Base-by-base conservation (phyloP, 257 asterid species). In the Linaria vulgaris region DNA sequence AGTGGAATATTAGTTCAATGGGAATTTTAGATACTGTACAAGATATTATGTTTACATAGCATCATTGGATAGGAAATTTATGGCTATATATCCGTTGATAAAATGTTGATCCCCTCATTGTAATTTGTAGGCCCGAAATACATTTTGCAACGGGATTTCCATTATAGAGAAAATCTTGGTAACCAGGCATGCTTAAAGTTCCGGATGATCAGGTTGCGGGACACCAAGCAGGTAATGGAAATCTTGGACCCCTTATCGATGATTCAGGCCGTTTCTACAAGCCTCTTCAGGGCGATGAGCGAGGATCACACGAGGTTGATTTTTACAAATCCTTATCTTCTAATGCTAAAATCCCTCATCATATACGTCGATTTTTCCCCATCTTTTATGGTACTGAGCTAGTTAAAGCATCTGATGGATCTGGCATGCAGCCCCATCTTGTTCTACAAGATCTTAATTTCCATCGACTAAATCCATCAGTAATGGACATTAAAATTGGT, bases 151-250 rank as follows among this genome's bases (percentile, higher is more conserved):
- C 39, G 27, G n/a, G 44, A 43, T 27, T 39, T 30, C 12, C 22
- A n/a, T 56, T 50, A 21, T 16, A 1, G 43, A 30, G 9, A 22
- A 54, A 66, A 39, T 58, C 25, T 17, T 53, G 20, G 25, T 34
- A 64, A 52, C 55, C 47, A 27, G 54, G 34, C 79, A 94, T 90
- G 99, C 82, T 94, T 56, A 87, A 82, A 83, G 69, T 78, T 62
- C 96, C 99, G 9, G 76, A 75, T 23, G 77, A 94, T 74, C 99
- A 94, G 72, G 99, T 94, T 61, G 96, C 99, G n/a, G 99, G 99
- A 0, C 99, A 94, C 75, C 54, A 60, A 79, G 96, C 95, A 38
- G 73, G 34, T 10, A 63, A 25, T 2, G 97, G 97, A 57, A 76
- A 63, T 46, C 88, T 90, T 10, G 99, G 99, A 10, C 97, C 99